These are phyloP conservation scores for Hypoxylon sp. DNA, from an alignment of 2,329 filamentous ascomycete genomes.

Conservation along the genomic window DNA sequence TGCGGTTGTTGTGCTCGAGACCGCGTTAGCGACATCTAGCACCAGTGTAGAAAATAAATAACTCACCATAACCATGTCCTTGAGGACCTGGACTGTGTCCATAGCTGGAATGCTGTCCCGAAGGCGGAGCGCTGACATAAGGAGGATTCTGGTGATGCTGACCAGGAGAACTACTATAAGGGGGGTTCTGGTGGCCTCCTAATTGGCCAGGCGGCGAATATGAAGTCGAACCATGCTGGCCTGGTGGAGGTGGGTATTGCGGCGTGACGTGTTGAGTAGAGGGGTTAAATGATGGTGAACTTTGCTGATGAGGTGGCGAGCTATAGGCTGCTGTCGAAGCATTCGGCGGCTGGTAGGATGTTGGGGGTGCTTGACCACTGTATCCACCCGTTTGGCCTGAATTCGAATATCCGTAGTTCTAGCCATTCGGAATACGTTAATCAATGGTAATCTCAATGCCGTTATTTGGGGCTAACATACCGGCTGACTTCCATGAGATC, in stretches of 20 bases:
- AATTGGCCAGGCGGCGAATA: conserved; percentile 53
- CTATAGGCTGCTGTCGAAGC: conserved; percentile 52
- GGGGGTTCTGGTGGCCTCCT: conserved; percentile 43
- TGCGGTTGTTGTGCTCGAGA: conserved; percentile 52
- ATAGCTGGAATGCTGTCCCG: conserved; percentile 49
- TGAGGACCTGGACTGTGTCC: conserved; percentile 53
- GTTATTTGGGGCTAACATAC: conserved; percentile 53
- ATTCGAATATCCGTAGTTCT: conserved; percentile 76
- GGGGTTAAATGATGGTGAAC: conserved; percentile 44
- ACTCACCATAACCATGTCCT: conserved; percentile 52
- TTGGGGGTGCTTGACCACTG: conserved; percentile 74
- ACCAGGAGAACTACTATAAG: conserved; percentile 47
- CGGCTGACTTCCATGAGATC: conserved; percentile 59
- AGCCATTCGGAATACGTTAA: conserved; percentile 59
- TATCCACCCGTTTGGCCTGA: conserved; percentile 70
- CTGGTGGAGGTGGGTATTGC: conserved; percentile 50
- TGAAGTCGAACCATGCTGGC: conserved; percentile 50
- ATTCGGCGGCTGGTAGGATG: conserved; percentile 67
- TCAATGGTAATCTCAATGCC: neutral
- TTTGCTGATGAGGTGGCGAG: conserved; percentile 50
- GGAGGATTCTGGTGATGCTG: conserved; percentile 50
- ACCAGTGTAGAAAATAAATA: conserved; percentile 27
- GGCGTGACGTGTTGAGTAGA: conserved; percentile 39
- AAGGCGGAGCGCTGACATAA: conserved; percentile 43
- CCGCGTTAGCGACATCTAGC: conserved; percentile 14